These are phyloP conservation scores for Arachis hypogaea DNA, from an alignment of 306 rosid genomes.

Conservation along the genomic window DNA sequence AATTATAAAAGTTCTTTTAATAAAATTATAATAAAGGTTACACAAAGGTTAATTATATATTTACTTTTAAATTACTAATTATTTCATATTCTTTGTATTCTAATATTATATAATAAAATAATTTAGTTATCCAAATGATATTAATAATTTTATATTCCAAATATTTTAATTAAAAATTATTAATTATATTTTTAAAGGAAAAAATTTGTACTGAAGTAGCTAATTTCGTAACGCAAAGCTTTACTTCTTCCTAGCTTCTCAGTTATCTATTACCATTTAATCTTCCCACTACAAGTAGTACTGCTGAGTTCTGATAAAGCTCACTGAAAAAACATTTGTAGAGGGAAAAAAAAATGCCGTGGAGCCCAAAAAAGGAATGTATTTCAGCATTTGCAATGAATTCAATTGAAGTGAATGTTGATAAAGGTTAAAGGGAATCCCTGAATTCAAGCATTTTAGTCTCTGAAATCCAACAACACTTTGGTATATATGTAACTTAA, in stretches of 20 bases:
- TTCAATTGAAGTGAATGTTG: constrained; percentile 30
- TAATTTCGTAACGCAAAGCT: neutral
- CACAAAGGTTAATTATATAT: no score
- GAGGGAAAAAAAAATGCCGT: neutral
- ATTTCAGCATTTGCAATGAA: constrained; percentile 37
- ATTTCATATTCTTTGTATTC: no score
- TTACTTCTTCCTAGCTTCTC: neutral
- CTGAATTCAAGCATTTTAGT: constrained; percentile 50
- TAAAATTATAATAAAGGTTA: no score
- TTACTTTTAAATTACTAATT: no score
- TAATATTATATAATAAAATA: no score
- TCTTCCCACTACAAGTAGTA: neutral
- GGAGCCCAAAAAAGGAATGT: constrained; percentile 35
- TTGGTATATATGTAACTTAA: constrained; percentile 47
- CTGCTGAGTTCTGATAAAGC: constrained; percentile 33
- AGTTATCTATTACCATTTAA: no score
- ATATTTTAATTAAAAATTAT: no score
- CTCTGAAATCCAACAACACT: constrained; percentile 49
- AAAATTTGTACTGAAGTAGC: neutral
- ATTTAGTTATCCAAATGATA: no score
- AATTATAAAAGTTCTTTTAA: no score
- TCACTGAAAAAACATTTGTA: constrained; percentile 30
- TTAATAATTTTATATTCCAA: no score
- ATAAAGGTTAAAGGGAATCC: constrained; percentile 45
- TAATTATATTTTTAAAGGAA: no score